phyloP scores from a whole-genome alignment of 1,284 basidiomycete genomes.

The Pyrrhoderma lamaoense region DNA sequence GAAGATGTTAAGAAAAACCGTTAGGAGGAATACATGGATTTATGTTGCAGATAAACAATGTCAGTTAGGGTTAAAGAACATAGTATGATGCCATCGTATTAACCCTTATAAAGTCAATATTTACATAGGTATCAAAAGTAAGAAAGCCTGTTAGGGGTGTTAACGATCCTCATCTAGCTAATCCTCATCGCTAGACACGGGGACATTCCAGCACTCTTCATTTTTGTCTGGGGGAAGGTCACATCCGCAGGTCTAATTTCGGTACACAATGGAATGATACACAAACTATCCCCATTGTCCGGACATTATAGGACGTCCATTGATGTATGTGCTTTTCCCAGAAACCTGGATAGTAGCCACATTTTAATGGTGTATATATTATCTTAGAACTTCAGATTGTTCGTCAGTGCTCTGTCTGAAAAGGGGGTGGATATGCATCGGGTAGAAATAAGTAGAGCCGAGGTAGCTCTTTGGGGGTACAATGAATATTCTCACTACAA shows the following conservation, averaged over 20 bases:
- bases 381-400: conserved; percentile 55
- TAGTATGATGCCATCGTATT: not conserved
- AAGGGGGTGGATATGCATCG: conserved; percentile 57
- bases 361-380: not conserved
- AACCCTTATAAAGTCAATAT: conserved; percentile 44
- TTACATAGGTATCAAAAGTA: conserved; percentile 65
- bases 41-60: conserved; percentile 41
- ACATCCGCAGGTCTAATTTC: conserved; percentile 64
- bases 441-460: conserved; percentile 54
- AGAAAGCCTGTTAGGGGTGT: not conserved
- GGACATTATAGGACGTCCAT: conserved; percentile 52
- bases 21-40: conserved; percentile 61
- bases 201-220: conserved; percentile 66
- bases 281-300: conserved; percentile 58
- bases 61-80: too few species aligned
- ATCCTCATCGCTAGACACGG: conserved; percentile 33
- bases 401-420: conserved; percentile 47
- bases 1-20: conserved; percentile 49
- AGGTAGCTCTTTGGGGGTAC: conserved; percentile 49
- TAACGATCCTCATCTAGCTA: not conserved
- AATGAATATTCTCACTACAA: conserved; percentile 18
- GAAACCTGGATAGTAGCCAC: too few species aligned
- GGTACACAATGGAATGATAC: conserved; percentile 58
- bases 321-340: conserved; percentile 20
- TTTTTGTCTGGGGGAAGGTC: conserved; percentile 53